A percentile compares a stretch with the other conserved stretches of the same genome.
phyloP scores from a whole-genome alignment of 768 basidiomycete species.

The Dentipellis fragilis region DNA sequence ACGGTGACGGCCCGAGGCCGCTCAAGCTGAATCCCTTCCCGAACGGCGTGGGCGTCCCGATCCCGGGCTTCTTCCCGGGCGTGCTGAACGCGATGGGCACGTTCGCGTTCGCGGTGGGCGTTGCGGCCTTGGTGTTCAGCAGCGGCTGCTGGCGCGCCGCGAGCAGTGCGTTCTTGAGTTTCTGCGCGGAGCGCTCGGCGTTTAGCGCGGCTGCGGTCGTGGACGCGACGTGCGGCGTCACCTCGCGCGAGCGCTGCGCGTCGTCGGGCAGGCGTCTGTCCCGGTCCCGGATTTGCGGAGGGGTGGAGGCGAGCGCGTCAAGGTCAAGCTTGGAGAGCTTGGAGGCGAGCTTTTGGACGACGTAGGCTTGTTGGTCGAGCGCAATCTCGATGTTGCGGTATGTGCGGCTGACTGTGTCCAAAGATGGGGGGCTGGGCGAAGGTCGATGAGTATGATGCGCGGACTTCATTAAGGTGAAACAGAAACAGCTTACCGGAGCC shows the following conservation, averaged over 20 bases:
- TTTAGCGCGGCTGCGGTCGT: conserved; percentile 77
- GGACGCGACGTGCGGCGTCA: conserved; percentile 58
- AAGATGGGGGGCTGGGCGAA: conserved; percentile 57
- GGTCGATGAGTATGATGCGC: not conserved
- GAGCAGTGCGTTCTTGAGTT: conserved; percentile 60
- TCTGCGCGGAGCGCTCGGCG: conserved; percentile 64
- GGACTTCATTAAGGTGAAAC: not conserved
- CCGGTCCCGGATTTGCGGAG: not conserved
- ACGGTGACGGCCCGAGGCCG: not conserved
- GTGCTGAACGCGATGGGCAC: conserved; percentile 18
- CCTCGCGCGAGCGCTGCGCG: conserved; percentile 8
- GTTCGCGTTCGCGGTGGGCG: conserved; percentile 16
- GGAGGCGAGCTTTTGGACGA: conserved; percentile 40
- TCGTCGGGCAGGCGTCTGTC: conserved; percentile 1
- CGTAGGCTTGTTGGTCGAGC: conserved; percentile 49
- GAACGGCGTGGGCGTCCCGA: not conserved
- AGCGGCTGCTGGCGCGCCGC: conserved; percentile 52
- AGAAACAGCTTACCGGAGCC: conserved; percentile 2
- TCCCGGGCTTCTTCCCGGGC: conserved; percentile 3
- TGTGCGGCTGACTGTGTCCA: conserved; percentile 79
- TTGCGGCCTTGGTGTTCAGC: conserved; percentile 45
- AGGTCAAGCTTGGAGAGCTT: conserved; percentile 45
- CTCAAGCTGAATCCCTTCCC: not conserved
- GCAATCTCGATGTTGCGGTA: conserved; percentile 78
- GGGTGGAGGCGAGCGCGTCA: conserved; percentile 26